Evolutionary conservation across 2,329 filamentous ascomycete genomes (phyloP).

Genomic region (Elsinoe ampelina): DNA sequence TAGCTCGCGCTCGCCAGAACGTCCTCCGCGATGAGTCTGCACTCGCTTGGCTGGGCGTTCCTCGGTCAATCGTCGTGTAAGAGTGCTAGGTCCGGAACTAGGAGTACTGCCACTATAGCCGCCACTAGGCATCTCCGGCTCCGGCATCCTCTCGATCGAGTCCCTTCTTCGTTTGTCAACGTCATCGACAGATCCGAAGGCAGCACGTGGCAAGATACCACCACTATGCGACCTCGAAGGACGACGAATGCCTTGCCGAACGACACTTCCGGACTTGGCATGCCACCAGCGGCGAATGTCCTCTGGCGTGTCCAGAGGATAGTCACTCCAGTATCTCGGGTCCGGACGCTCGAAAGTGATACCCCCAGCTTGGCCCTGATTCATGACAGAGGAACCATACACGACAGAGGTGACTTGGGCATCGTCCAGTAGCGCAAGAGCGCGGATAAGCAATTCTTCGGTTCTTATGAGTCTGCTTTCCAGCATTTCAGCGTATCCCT

Average conservation of each 20-base stretch:
- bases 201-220: background rate
- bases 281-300: background rate
- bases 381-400: background rate
- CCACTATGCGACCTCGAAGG: background rate
- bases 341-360: constrained; percentile 3
- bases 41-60: background rate
- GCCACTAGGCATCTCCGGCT: background rate
- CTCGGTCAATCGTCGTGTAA: background rate
- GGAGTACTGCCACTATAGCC: background rate
- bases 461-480: constrained; percentile 9
- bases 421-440: background rate
- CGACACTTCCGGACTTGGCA: background rate
- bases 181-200: background rate
- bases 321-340: constrained; percentile 6
- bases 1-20: background rate
- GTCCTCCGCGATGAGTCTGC: background rate
- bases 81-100: background rate
- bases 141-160: background rate
- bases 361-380: background rate
- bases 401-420: background rate
- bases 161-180: constrained; percentile 4
- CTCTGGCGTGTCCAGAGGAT: background rate
- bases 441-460: constrained; percentile 5
- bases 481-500: constrained; percentile 3
- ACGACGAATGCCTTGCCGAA: background rate